phyloP scores from a whole-genome alignment of 352 stramenopile genomes.

The Phytophthora fragariae region DNA sequence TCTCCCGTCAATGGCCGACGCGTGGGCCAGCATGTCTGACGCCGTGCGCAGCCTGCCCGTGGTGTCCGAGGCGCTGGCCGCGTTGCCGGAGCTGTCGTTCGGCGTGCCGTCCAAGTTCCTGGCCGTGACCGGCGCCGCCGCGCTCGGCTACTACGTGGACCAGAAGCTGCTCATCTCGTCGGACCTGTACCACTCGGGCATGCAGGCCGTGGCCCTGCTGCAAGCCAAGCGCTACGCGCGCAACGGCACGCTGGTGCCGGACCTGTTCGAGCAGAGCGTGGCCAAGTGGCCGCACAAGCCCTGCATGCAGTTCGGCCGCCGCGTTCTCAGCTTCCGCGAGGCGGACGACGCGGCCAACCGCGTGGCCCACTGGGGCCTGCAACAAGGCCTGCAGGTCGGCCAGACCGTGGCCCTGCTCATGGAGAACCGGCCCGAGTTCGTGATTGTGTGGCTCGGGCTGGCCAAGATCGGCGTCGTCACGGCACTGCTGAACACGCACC shows the following conservation, averaged over 20 bases:
- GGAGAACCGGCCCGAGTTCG: conserved; percentile 88
- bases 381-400: conserved; percentile 52
- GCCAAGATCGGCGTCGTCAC: conserved; percentile 85
- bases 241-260: conserved; percentile 50
- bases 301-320: conserved; percentile 67
- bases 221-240: conserved; percentile 48
- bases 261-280: conserved; percentile 72
- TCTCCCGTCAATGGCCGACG: conserved; percentile 8
- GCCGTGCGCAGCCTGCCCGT: conserved; percentile 15
- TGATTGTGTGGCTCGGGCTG: conserved; percentile 85
- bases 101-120: conserved; percentile 52
- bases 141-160: conserved; percentile 59
- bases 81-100: conserved; percentile 35
- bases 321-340: conserved; percentile 61
- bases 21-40: conserved; percentile 23
- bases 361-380: conserved; percentile 76
- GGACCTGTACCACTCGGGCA: conserved; percentile 57
- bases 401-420: conserved; percentile 86
- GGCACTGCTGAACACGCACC: conserved; percentile 88
- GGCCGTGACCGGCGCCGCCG: conserved; percentile 49
- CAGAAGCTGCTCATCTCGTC: conserved; percentile 64
- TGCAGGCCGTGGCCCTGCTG: conserved; percentile 50
- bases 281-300: conserved; percentile 61
- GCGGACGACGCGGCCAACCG: conserved; percentile 77
- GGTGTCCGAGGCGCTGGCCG: conserved; percentile 30